Base-by-base conservation (phyloP, 768 basidiomycete genomes). In the Asterophora lycoperdoides region DNA sequence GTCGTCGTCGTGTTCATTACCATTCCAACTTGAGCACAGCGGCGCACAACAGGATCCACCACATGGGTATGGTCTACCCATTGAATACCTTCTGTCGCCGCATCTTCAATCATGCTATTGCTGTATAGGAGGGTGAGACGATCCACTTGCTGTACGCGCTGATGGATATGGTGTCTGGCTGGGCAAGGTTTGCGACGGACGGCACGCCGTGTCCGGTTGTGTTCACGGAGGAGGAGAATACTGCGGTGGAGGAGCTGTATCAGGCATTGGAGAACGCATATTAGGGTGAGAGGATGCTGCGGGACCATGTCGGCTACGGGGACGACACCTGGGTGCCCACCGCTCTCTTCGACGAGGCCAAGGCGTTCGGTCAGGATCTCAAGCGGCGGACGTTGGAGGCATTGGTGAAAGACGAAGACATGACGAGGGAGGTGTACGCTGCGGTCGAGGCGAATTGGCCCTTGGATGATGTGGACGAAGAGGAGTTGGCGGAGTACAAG, bases 401-500 rank as follows among this genome's bases (percentile, higher is more conserved):
- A 42, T 53, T 23, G 45, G 46, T 29, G 52, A 42, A 47, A n/a
- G 37, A 47, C 28, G 14, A 47, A 39, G 38, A 47, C 33, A 44
- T 20, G 26, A 26, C 59, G 53, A 60, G 55, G 55, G 61, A 68
- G 56, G 59, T 51, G 42, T 65, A 60, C 54, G 69, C 56, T 47
- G 39, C 60, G 56, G 56, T 64, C 36, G 49, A 32, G 60, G 65
- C 56, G 41, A 54, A n/a, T n/a, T n/a, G n/a, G 70, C 58, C 51
- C 50, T 68, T 61, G 46, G 67, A 72, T 56, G 69, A 72, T 54
- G 66, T 69, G n/a, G n/a, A n/a, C n/a, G n/a, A n/a, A 59, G 52
- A 61, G 55, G 50, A 62, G 23, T 66, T 46, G 15, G 44, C 36
- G 44, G 44, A 46, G 44, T 46, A 46, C 19, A 46, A 37, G 17